phyloP scores from a whole-genome alignment of 768 basidiomycete genomes.

The Lentinula sp. region DNA sequence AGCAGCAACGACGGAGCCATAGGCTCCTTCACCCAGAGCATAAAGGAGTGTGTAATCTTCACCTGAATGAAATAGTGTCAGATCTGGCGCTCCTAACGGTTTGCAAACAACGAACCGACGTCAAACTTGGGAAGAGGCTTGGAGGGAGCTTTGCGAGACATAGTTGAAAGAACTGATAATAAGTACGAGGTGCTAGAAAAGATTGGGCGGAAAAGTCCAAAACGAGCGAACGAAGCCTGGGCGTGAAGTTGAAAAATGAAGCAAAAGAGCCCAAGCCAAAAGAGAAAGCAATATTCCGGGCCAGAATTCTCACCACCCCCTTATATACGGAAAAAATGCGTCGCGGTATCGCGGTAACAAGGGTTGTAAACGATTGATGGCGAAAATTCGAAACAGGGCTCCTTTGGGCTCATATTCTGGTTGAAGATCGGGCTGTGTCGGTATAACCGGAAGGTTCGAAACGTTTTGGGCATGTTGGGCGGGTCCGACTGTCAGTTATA shows the following conservation, averaged over 20 bases:
- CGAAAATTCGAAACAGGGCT: not conserved
- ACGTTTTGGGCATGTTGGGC: not conserved
- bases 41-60: slow-evolving; percentile 71
- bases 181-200: not conserved
- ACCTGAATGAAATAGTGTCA: slow-evolving; percentile 30
- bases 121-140: slow-evolving; percentile 73
- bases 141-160: slow-evolving; percentile 50
- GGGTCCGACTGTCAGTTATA: too few relatives aligned
- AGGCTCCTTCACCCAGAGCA: slow-evolving; percentile 80
- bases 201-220: not conserved
- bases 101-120: slow-evolving; percentile 36
- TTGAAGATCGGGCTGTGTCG: not conserved
- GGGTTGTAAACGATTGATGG: not conserved
- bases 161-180: slow-evolving; percentile 16
- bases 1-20: slow-evolving; percentile 88
- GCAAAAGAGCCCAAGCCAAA: not conserved
- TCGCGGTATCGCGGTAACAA: not conserved
- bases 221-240: not conserved
- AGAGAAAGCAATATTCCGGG: not conserved
- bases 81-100: not conserved
- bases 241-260: not conserved
- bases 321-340: not conserved
- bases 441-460: not conserved
- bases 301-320: not conserved
- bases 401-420: too few relatives aligned